Conservation (phyloP, 202 grass and related monocot genomes). For the Elaeis oleifera region DNA sequence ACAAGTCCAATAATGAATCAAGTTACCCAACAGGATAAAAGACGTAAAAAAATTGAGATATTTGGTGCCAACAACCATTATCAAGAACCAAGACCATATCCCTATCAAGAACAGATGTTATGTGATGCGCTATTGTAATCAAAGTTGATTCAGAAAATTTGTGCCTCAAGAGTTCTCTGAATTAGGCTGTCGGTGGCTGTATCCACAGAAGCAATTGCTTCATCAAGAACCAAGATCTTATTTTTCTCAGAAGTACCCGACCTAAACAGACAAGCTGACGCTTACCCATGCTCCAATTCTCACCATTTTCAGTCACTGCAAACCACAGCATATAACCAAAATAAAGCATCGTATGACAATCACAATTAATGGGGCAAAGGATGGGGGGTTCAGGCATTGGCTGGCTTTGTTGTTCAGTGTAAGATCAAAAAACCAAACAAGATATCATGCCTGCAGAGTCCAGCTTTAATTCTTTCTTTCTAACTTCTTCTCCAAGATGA, state of each 20-base stretch:
- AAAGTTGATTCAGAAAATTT: conserved; percentile 73
- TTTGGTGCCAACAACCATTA: conserved; percentile 44
- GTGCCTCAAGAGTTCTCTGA: conserved; percentile 71
- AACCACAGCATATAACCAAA: not conserved
- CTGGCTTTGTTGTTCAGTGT: too few species aligned
- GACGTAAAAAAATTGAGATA: not conserved
- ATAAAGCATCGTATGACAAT: too few species aligned
- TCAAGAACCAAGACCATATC: conserved; percentile 90
- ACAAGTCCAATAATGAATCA: not conserved
- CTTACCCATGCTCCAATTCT: conserved; percentile 96
- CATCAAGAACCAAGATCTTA: conserved; percentile 82
- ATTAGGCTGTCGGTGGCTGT: conserved; percentile 78
- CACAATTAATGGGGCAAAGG: too few species aligned
- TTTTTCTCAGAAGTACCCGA: conserved; percentile 68
- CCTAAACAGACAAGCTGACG: conserved; percentile 84
- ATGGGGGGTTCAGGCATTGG: too few species aligned
- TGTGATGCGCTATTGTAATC: conserved; percentile 85
- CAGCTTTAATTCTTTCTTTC: conserved; percentile 75
- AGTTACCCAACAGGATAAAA: not conserved
- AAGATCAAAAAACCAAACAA: too few species aligned
- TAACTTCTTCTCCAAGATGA: conserved; percentile 67
- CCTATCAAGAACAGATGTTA: conserved; percentile 84
- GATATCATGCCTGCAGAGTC: conserved; percentile 51
- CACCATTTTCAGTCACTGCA: conserved; percentile 81
- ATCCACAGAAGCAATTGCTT: conserved; percentile 79